Base-by-base conservation (phyloP, 805 yeast species). In the Metschnikowia peoriensis region DNA sequence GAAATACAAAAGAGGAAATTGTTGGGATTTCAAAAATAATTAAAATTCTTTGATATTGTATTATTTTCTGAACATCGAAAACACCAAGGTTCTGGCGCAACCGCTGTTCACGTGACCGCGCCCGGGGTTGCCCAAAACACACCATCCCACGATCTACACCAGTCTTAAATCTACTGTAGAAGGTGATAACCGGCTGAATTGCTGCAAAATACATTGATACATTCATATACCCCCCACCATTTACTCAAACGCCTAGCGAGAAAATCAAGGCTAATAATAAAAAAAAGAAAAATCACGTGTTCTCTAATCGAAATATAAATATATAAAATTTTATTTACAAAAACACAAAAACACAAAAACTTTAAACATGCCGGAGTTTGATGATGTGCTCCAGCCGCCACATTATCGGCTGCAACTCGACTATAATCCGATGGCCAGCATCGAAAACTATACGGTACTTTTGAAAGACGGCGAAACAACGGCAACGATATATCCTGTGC, bases 401-500 rank as follows among this genome's bases (percentile, higher is more conserved):
- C 61, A 73, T 56, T 77, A 67, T 64, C 65, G 79, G 59, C 77
- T 73, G 8, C 79, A 67, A 61, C 66, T 68, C 47, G 78, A 69
- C 38, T 75, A 70, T 61, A 63, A 60, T 43, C 65, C 73, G 1
- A 67, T 63, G 38, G 61, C 70, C 22, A 65, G 61, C 16, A 77
- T 83, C 34, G 84, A 80, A 47, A 82, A 94, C 7, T 84, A 85
- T 61, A 89, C 96, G 1, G 89, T 90, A 1, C 71, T 90, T 11
- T 74, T 91, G 28, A 86, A 88, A 63, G 97, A 92, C 67, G 90
- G 93, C 15, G 94, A 89, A 59, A 91, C 97, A 1, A 83, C 92
- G 0, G 97, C 97, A 1, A 92, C 97, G 4, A 85, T 94, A 53
- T 90, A 89, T 64, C 98, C 99, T 4, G 81, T 93, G 12, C 78